Evolutionary conservation across 805 yeast genomes (phyloP), one percentile per base, ranked within the genome.

Genomic region (Wickerhamomyces canadensis): DNA sequence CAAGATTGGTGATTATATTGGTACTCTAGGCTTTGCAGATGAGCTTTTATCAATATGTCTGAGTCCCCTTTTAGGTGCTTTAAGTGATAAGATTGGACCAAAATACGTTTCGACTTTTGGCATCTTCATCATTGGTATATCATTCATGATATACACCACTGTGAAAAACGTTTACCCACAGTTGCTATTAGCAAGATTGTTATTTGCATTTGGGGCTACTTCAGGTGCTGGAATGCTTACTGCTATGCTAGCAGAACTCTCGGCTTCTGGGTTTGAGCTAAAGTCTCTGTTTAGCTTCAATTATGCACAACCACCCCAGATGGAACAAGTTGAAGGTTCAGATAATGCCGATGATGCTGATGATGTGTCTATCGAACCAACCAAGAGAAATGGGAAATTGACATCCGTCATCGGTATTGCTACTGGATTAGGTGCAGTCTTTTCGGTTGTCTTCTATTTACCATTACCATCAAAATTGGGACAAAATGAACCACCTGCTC

Each of bases 391-490:
- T 44, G 87, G 86, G 3, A 72, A 69, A 43, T 62, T 69, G 37
- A 70, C 83, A 0, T 80, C 86, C 0, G 51, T 78, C 17, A 68
- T 81, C 30, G 89, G 89, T 2, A 55, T 77, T 13, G 61, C 71
- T 34, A 67, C 83, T 14, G 87, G 87, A 0, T 51, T 76, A 14
- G 88, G 88, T 34, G 88, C 87, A 2, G 68, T 81, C 1, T 71
- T 78, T 42, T 68, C 85, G 0, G 85, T 79, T 1, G 51, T 72
- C 1, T 56, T 68, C 28, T 68, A 76, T 29, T 55, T 81, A 16
- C 72, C 85, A 12, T 56, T 81, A 16, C 86, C 87, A 0, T 67
- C 73, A 1, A 62, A 57, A 41, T 61, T 76, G 40, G 72, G 70
- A 11, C 50, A 58, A 15, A 44, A 49, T 10, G 62, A 58, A 34